phyloP scores from a whole-genome alignment of 306 rosid genomes.

The Echinosophora koreensis region DNA sequence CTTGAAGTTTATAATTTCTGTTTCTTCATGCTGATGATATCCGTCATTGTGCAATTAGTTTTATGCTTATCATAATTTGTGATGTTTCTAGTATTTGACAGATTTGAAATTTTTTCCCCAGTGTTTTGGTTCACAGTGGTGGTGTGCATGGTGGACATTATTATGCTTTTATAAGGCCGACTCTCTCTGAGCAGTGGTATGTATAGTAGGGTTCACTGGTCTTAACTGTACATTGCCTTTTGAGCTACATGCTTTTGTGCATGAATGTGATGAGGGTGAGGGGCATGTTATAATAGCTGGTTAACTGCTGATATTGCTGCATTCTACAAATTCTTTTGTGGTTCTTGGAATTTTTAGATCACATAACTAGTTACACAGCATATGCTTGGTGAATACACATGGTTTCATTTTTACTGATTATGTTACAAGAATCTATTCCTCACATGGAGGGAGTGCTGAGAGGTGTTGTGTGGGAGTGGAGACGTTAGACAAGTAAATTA shows the following conservation, averaged over 20 bases:
- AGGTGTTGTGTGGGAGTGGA: slow-evolving; percentile 32
- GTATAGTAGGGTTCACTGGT: slow-evolving; percentile 28
- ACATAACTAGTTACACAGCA: background rate
- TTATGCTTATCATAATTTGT: slow-evolving; percentile 14
- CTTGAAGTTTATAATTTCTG: slow-evolving; percentile 13
- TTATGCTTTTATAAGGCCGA: slow-evolving; percentile 97
- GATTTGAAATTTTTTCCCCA: slow-evolving; percentile 48
- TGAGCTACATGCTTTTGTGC: slow-evolving; percentile 32
- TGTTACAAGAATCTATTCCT: slow-evolving; percentile 23
- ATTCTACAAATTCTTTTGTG: slow-evolving; percentile 21
- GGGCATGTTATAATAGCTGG: background rate
- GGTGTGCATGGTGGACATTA: slow-evolving; percentile 99
- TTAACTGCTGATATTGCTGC: slow-evolving; percentile 29
- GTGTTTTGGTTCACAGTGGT: slow-evolving; percentile 99
- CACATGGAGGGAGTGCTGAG: background rate
- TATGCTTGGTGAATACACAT: background rate
- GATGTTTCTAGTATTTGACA: slow-evolving; percentile 37
- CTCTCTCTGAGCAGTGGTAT: slow-evolving; percentile 94
- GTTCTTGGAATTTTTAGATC: slow-evolving; percentile 33
- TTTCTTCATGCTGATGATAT: slow-evolving; percentile 24
- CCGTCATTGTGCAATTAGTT: background rate
- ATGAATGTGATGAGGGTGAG: slow-evolving; percentile 20
- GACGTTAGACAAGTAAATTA: slow-evolving; percentile 10
- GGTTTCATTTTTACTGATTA: slow-evolving; percentile 12
- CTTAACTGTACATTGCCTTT: slow-evolving; percentile 27